Percentiles rank a stretch among this genome's conserved stretches.
These are phyloP conservation scores for Pseudonectria buxi DNA, from an alignment of 2,329 filamentous ascomycete species.

Conservation along the genomic window DNA sequence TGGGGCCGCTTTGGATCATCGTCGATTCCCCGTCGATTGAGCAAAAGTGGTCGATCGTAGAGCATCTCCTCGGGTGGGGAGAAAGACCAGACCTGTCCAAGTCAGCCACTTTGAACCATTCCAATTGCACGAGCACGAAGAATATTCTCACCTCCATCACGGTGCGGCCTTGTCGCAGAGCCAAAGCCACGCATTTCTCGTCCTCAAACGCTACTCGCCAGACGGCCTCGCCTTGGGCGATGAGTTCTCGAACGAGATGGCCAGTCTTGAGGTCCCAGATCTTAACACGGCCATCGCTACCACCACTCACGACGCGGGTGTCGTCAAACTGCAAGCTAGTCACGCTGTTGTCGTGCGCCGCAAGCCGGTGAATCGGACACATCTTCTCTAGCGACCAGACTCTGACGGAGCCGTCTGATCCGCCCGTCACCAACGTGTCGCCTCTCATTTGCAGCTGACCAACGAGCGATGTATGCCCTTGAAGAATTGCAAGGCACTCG, in stretches of 20 bases:
- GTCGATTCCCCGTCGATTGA: slow-evolving; percentile 42
- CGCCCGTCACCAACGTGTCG: slow-evolving; percentile 90
- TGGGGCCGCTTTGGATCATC: slow-evolving; percentile 41
- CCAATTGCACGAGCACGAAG: background rate
- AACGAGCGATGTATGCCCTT: slow-evolving; percentile 94
- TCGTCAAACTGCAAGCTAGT: slow-evolving; percentile 97
- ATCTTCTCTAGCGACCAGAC: slow-evolving; percentile 93
- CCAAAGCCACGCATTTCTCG: slow-evolving; percentile 95
- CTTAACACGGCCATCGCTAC: slow-evolving; percentile 95
- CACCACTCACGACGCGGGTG: slow-evolving; percentile 88
- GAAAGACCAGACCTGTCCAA: slow-evolving; percentile 79
- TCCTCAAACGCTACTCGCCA: slow-evolving; percentile 98
- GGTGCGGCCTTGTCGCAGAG: slow-evolving; percentile 74
- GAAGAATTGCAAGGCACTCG: slow-evolving; percentile 82
- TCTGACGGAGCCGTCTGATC: slow-evolving; percentile 89
- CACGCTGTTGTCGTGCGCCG: slow-evolving; percentile 96
- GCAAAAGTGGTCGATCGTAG: slow-evolving; percentile 45
- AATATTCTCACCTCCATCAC: slow-evolving; percentile 88
- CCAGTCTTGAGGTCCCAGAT: slow-evolving; percentile 96
- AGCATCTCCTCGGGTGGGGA: slow-evolving; percentile 71
- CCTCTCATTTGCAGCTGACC: slow-evolving; percentile 94
- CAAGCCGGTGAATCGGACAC: slow-evolving; percentile 86
- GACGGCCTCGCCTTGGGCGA: slow-evolving; percentile 85
- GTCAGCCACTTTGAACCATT: slow-evolving; percentile 21
- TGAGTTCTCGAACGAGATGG: slow-evolving; percentile 82